phyloP scores from a whole-genome alignment of 1,139 yeast species.

The Yamadazyma spencermartinsiae region DNA sequence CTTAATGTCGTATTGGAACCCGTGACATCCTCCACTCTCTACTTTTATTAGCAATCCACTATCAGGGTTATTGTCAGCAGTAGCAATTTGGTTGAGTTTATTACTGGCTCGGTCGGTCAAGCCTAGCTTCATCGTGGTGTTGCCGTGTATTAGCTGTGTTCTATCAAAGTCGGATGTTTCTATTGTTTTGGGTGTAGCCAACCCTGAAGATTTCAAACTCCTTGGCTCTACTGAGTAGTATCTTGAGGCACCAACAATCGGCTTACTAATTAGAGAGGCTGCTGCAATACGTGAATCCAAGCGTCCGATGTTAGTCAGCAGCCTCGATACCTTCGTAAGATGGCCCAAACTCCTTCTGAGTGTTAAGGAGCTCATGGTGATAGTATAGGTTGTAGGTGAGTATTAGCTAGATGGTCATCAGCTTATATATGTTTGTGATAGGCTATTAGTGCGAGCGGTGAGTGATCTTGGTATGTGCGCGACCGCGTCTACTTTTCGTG shows the following conservation, averaged over 20 bases:
- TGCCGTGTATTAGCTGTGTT: slow-evolving; percentile 27
- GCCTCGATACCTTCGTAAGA: neutral
- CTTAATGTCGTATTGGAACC: slow-evolving; percentile 84
- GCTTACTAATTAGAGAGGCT: neutral
- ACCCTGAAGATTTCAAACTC: slow-evolving; percentile 13
- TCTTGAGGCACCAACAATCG: neutral
- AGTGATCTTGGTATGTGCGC: too few relatives aligned
- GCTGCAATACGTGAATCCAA: neutral
- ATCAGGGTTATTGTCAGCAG: slow-evolving; percentile 57
- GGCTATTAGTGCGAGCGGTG: neutral
- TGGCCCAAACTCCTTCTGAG: neutral
- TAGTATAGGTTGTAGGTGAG: neutral
- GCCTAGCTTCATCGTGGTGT: slow-evolving; percentile 37
- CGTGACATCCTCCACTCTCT: slow-evolving; percentile 98
- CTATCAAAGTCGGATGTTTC: slow-evolving; percentile 11
- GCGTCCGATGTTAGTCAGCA: neutral
- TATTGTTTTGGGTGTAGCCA: slow-evolving; percentile 8
- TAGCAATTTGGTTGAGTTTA: slow-evolving; percentile 57
- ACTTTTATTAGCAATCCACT: slow-evolving; percentile 76
- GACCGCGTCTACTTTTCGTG: neutral
- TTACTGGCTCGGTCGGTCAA: slow-evolving; percentile 42
- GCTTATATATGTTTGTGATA: neutral
- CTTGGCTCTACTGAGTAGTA: slow-evolving; percentile 11
- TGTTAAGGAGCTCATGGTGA: neutral
- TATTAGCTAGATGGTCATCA: neutral